Evolutionary conservation across 2,329 filamentous ascomycete species (phyloP).

Genomic region (Cryphonectria carpinicola): DNA sequence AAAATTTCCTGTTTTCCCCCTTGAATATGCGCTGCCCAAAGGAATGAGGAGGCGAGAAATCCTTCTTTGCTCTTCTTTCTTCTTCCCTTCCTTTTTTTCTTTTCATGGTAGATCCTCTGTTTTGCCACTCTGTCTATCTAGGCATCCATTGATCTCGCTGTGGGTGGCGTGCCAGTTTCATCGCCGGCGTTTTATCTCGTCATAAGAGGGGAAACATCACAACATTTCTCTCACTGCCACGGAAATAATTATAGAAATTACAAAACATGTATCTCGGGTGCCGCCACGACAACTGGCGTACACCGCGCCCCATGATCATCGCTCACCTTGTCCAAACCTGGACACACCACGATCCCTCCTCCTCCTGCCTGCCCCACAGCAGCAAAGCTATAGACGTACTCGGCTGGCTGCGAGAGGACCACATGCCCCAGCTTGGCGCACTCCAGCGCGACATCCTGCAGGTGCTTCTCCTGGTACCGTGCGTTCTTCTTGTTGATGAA

Average conservation of each 20-base stretch:
- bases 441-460: slow-evolving; percentile 45
- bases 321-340: slow-evolving; percentile 24
- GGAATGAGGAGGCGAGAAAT: background rate
- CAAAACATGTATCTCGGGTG: slow-evolving; percentile 14
- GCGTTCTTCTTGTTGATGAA: slow-evolving; percentile 39
- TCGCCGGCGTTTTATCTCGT: background rate
- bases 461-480: slow-evolving; percentile 42
- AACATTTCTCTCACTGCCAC: too few relatives aligned
- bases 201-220: background rate
- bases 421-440: slow-evolving; percentile 47
- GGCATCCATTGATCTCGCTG: background rate
- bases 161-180: background rate
- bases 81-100: background rate
- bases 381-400: slow-evolving; percentile 29
- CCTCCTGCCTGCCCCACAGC: slow-evolving; percentile 30
- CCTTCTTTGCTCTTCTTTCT: background rate
- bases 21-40: background rate
- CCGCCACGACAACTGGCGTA: slow-evolving; percentile 15
- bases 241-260: background rate
- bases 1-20: background rate
- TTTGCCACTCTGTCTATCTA: background rate
- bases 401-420: slow-evolving; percentile 47
- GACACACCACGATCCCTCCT: slow-evolving; percentile 14
- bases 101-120: background rate
- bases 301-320: slow-evolving; percentile 21